These are phyloP conservation scores for Pyrenopolyporus hunteri DNA, from an alignment of 495 filamentous ascomycete species.

Conservation along the genomic window DNA sequence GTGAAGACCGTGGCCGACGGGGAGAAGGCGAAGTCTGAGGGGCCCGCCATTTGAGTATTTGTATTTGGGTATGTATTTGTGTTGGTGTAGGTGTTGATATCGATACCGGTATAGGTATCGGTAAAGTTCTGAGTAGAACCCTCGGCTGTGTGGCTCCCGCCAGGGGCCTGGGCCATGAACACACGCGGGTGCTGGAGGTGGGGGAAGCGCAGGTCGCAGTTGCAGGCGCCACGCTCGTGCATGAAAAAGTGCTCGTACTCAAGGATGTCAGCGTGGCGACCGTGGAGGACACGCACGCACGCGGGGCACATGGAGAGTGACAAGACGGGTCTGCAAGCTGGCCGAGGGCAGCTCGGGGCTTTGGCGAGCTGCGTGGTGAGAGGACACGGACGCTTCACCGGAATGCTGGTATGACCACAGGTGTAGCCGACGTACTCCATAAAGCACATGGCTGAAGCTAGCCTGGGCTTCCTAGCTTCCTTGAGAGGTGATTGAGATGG, in stretches of 20 bases:
- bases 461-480: too few relatives aligned
- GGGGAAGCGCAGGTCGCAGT: constrained; percentile 48
- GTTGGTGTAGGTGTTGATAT: neutral
- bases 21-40: neutral
- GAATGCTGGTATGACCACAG: constrained; percentile 50
- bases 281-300: constrained; percentile 49
- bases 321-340: constrained; percentile 38
- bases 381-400: constrained; percentile 49
- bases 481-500: too few relatives aligned
- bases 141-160: neutral
- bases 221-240: constrained; percentile 53
- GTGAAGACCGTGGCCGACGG: neutral
- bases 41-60: neutral
- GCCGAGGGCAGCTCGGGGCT: constrained; percentile 43
- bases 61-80: neutral
- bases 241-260: constrained; percentile 56
- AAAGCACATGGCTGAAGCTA: constrained; percentile 46
- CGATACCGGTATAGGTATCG: neutral
- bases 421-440: constrained; percentile 51
- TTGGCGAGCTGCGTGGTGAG: constrained; percentile 45
- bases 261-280: constrained; percentile 46
- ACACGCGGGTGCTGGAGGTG: constrained; percentile 42
- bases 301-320: constrained; percentile 45
- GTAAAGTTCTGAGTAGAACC: neutral
- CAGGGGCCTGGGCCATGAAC: neutral